Conservation (phyloP, 345 rosid genomes). For the Pistacia integerrima region DNA sequence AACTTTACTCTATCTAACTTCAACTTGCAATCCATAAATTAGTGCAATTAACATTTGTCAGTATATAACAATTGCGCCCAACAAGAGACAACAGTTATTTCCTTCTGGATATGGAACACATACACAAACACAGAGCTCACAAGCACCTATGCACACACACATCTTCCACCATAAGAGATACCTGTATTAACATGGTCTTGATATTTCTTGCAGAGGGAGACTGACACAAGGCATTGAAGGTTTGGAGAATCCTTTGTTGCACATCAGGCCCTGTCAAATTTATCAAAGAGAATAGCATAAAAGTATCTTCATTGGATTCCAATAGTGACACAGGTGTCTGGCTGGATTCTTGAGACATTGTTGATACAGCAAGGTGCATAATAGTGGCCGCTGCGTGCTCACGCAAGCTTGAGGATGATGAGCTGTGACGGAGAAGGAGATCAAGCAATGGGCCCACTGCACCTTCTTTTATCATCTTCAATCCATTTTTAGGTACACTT, state of each 20-base stretch:
- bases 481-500: constrained; percentile 51
- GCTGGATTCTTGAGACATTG: constrained; percentile 42
- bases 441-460: constrained; percentile 46
- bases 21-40: background rate
- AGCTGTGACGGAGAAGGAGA: constrained; percentile 46
- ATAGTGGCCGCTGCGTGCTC: constrained; percentile 56
- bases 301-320: constrained; percentile 55
- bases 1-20: background rate
- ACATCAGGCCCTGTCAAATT: constrained; percentile 49
- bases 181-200: constrained; percentile 57
- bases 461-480: constrained; percentile 66
- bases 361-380: constrained; percentile 61
- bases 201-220: constrained; percentile 49
- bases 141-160: background rate
- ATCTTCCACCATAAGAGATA: constrained; percentile 22
- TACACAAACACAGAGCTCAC: background rate
- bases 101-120: constrained; percentile 4
- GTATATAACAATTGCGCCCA: background rate
- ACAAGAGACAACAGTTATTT: constrained; percentile 8
- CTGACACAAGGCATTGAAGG: constrained; percentile 58
- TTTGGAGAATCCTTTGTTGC: constrained; percentile 55
- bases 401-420: constrained; percentile 46
- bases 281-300: constrained; percentile 55
- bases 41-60: background rate
- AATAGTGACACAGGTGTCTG: constrained; percentile 38